A percentile compares a stretch with the other conserved stretches of the same genome.
Evolutionary conservation across 164 flowering plant genomes (phyloP).

Genomic region (Berberis vulgaris): DNA sequence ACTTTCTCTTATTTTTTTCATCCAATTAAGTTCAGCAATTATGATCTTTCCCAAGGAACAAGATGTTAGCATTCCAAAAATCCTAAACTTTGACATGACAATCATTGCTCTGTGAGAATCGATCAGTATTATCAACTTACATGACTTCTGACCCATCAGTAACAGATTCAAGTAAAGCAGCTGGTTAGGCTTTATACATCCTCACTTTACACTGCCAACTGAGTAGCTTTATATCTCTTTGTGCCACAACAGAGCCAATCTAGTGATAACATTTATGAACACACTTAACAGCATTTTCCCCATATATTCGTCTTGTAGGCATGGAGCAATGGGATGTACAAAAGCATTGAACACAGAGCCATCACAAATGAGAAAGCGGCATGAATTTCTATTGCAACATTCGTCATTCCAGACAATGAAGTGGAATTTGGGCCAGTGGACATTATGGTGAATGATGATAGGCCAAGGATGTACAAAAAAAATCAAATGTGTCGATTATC

Average conservation of each 20-base stretch:
- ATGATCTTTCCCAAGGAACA: too few relatives aligned
- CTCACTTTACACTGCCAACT: too few relatives aligned
- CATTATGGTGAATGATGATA: constrained; percentile 5
- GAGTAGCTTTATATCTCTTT: too few relatives aligned
- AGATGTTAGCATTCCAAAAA: too few relatives aligned
- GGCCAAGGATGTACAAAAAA: constrained; percentile 13
- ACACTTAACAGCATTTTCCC: neutral
- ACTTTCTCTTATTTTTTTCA: too few relatives aligned
- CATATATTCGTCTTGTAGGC: constrained; percentile 9
- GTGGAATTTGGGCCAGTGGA: constrained; percentile 18
- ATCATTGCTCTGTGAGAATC: too few relatives aligned
- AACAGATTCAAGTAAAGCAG: too few relatives aligned
- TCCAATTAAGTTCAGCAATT: too few relatives aligned
- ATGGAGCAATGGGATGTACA: constrained; percentile 16
- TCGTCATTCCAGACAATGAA: constrained; percentile 13
- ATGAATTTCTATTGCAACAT: constrained; percentile 20
- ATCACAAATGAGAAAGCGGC: constrained; percentile 18
- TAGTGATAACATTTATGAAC: neutral
- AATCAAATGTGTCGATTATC: constrained; percentile 8
- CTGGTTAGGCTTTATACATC: too few relatives aligned
- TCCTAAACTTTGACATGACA: too few relatives aligned
- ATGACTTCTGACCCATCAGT: too few relatives aligned
- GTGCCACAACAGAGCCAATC: neutral
- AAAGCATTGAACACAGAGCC: constrained; percentile 29
- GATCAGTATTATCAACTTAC: too few relatives aligned